Evolutionary conservation across 768 basidiomycete species (phyloP).

Genomic region (Collybiopsis luxurians): DNA sequence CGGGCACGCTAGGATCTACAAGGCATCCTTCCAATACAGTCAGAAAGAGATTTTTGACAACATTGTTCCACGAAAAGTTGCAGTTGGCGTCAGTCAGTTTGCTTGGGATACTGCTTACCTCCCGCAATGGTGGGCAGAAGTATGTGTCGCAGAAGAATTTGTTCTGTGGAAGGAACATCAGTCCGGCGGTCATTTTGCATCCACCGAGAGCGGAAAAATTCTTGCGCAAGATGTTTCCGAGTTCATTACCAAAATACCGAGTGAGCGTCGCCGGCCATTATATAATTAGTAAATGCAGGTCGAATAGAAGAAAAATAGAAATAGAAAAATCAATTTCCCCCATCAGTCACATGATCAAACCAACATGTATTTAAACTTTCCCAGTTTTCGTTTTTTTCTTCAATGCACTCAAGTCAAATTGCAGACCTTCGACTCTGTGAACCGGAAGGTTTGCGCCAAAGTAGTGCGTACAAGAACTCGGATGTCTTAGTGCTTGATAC

Average conservation of each 20-base stretch:
- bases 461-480: constrained; percentile 31
- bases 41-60: constrained; percentile 17
- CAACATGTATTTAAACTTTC: too few species aligned
- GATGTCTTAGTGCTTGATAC: constrained; percentile 38
- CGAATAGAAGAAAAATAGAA: too few species aligned
- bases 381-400: too few species aligned
- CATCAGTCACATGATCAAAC: too few species aligned
- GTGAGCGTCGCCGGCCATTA: too few species aligned
- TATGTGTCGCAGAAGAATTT: constrained; percentile 31
- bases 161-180: background rate
- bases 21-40: constrained; percentile 16
- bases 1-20: constrained; percentile 32
- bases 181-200: too few species aligned
- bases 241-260: too few species aligned
- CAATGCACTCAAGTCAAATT: constrained; percentile 47
- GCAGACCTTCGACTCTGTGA: constrained; percentile 24
- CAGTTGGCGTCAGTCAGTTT: too few species aligned
- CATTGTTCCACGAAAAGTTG: constrained; percentile 21
- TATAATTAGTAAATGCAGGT: too few species aligned
- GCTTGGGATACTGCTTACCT: constrained; percentile 29
- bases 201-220: too few species aligned
- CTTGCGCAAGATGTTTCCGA: too few species aligned
- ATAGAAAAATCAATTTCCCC: constrained; percentile 8
- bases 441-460: constrained; percentile 42
- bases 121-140: constrained; percentile 37